Conservation (phyloP, 2,329 filamentous ascomycete genomes). For the Blastomyces gilchristii region DNA sequence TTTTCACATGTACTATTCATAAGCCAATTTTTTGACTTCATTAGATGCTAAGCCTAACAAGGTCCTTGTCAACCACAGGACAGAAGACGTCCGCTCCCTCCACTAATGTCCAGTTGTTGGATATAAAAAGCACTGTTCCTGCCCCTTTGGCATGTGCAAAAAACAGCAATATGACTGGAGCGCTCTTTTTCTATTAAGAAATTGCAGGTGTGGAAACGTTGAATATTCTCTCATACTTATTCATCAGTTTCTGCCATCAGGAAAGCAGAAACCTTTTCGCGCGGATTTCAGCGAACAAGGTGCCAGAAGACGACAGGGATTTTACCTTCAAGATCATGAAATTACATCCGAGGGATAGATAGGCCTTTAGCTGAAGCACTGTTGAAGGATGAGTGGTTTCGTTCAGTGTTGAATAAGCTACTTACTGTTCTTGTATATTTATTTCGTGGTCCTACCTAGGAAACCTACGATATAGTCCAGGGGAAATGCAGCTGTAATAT, state of each 20-base stretch:
- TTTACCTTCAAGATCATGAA: slow-evolving; percentile 6
- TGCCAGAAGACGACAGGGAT: slow-evolving; percentile 1
- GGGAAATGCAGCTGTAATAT: too few relatives aligned
- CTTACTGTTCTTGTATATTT: too few relatives aligned
- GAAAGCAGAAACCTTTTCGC: slow-evolving; percentile 4
- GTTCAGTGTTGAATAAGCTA: too few relatives aligned
- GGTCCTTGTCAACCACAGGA: slow-evolving; percentile 18
- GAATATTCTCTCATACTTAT: slow-evolving; percentile 5
- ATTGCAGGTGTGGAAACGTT: slow-evolving; percentile 5
- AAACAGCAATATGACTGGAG: slow-evolving; percentile 16
- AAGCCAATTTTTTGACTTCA: not conserved
- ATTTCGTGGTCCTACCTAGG: too few relatives aligned
- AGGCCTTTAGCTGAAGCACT: slow-evolving; percentile 7
- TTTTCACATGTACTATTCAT: slow-evolving; percentile 16
- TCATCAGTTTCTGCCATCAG: not conserved
- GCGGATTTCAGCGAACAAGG: slow-evolving; percentile 1
- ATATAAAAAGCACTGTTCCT: slow-evolving; percentile 17
- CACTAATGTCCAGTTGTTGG: slow-evolving; percentile 19
- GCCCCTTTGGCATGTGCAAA: slow-evolving; percentile 14
- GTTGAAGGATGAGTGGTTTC: slow-evolving; percentile 9
- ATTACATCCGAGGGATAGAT: slow-evolving; percentile 4
- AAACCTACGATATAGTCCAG: too few relatives aligned
- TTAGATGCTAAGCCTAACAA: slow-evolving; percentile 21
- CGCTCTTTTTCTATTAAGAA: slow-evolving; percentile 6
- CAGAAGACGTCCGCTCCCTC: slow-evolving; percentile 14